Conservation (phyloP, 352 stramenopile genomes). For the Globisporangium alternatum region DNA sequence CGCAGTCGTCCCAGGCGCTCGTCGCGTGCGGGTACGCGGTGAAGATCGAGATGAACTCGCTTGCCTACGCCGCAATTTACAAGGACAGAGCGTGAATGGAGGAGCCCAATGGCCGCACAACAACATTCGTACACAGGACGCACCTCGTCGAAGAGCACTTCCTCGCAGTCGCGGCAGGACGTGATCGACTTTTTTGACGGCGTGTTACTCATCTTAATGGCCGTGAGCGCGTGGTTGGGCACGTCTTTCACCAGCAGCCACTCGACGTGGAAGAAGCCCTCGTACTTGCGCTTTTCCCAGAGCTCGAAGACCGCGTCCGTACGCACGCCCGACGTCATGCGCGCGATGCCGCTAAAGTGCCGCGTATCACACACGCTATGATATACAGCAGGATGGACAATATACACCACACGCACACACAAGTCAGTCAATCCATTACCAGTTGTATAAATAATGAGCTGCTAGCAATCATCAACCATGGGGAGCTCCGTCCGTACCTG, state of each 20-base stretch:
- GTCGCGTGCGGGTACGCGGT: constrained; percentile 46
- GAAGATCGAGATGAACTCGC: constrained; percentile 63
- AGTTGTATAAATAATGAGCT: no score
- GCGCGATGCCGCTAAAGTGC: constrained; percentile 75
- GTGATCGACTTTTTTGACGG: constrained; percentile 81
- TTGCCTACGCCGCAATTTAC: constrained; percentile 35
- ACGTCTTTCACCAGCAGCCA: constrained; percentile 85
- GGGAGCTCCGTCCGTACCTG: constrained; percentile 33
- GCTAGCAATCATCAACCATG: neutral
- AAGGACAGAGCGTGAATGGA: neutral
- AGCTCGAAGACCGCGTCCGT: constrained; percentile 54
- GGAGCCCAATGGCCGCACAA: neutral
- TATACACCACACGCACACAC: neutral
- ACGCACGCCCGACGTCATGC: constrained; percentile 67
- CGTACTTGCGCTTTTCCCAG: constrained; percentile 85
- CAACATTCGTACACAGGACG: neutral
- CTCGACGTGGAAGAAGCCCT: constrained; percentile 76
- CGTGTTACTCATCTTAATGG: constrained; percentile 78
- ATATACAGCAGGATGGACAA: neutral
- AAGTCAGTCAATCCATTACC: neutral
- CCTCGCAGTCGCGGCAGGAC: constrained; percentile 71
- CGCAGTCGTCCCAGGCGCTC: constrained; percentile 78
- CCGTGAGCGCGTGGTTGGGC: constrained; percentile 72
- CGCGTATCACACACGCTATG: constrained; percentile 66
- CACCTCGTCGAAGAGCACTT: constrained; percentile 75